Conservation (phyloP, 208 protist species). For the Trypanosoma melophagium region DNA sequence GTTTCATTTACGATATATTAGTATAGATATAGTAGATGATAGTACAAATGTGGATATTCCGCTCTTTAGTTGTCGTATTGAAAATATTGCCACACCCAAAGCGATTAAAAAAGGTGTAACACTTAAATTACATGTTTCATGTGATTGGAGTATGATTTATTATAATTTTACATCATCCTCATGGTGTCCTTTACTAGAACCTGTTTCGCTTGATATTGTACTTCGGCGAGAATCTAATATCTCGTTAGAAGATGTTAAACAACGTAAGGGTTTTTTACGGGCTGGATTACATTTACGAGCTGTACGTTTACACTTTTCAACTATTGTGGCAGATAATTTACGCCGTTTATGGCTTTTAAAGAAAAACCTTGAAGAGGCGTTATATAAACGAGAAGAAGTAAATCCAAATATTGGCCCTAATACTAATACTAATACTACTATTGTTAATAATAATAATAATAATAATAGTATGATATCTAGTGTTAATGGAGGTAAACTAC, state of each 20-base stretch:
- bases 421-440: neutral
- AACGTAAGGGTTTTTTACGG: slow-evolving; percentile 23
- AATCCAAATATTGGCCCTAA: neutral
- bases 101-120: slow-evolving; percentile 7
- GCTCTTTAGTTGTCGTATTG: slow-evolving; percentile 40
- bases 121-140: slow-evolving; percentile 31
- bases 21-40: slow-evolving; percentile 48
- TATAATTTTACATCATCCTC: slow-evolving; percentile 36
- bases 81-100: slow-evolving; percentile 31
- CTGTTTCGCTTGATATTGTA: slow-evolving; percentile 25
- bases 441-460: neutral
- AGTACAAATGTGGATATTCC: slow-evolving; percentile 36
- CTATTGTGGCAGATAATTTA: slow-evolving; percentile 24
- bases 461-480: neutral
- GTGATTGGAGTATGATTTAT: slow-evolving; percentile 34
- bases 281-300: slow-evolving; percentile 29
- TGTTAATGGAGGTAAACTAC: neutral
- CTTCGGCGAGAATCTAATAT: slow-evolving; percentile 16
- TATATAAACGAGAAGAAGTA: neutral
- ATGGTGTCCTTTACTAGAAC: slow-evolving; percentile 46
- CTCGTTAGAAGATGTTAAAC: slow-evolving; percentile 34
- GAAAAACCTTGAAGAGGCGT: slow-evolving; percentile 8
- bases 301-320: slow-evolving; percentile 35
- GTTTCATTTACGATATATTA: slow-evolving; percentile 30
- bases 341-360: slow-evolving; percentile 18